Conservation (phyloP, 2,329 filamentous ascomycete genomes). For the Alternaria atra region DNA sequence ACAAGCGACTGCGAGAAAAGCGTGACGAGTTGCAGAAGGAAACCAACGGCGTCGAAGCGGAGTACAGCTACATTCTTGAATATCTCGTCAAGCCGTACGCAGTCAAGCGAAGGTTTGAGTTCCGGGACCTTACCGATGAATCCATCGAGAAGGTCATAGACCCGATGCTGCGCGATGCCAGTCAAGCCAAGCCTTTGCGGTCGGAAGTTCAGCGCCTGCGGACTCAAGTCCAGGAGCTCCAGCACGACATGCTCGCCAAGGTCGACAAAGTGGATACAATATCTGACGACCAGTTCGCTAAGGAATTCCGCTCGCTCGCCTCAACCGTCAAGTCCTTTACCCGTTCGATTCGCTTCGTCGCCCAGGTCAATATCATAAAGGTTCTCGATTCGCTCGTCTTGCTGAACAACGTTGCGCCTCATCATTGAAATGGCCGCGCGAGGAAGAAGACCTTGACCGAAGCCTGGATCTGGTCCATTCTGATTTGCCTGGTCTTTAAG, state of each 20-base stretch:
- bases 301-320: constrained; percentile 21
- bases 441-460: constrained; percentile 26
- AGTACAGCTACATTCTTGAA: no score
- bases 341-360: constrained; percentile 6
- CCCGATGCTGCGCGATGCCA: no score
- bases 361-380: background rate
- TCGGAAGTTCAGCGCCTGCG: background rate
- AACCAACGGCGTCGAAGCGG: no score
- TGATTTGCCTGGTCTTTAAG: constrained; percentile 14
- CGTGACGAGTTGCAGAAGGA: no score
- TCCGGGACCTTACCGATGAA: no score
- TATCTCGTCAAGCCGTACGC: no score
- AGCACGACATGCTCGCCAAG: constrained; percentile 26
- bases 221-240: background rate
- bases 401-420: background rate
- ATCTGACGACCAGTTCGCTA: constrained; percentile 24
- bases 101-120: no score
- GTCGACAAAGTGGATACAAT: constrained; percentile 21
- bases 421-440: constrained; percentile 11
- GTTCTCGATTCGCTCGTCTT: background rate
- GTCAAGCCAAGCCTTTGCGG: no score
- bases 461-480: constrained; percentile 25
- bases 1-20: no score
- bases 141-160: no score
- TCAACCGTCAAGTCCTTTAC: constrained; percentile 26